phyloP scores from a whole-genome alignment of 257 asterid genomes.

The Solanum chaucha region DNA sequence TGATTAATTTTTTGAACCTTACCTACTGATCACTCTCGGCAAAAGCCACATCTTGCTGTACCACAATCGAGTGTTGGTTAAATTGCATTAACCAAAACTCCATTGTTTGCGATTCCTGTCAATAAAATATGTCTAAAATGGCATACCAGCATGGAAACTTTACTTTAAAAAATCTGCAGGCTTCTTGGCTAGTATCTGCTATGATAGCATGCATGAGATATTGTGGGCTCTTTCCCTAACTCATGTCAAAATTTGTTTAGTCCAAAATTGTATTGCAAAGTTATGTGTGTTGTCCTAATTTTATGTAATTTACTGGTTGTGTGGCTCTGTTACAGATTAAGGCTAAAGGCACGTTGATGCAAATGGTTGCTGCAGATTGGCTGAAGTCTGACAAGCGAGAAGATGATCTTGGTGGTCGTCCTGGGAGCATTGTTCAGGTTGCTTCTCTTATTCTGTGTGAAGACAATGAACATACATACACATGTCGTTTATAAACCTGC shows the following conservation, averaged over 20 bases:
- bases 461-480: not conserved
- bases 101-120: not conserved
- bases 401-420: constrained; percentile 93
- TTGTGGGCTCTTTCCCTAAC: not conserved
- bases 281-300: not conserved
- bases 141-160: not conserved
- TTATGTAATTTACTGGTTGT: constrained; percentile 3
- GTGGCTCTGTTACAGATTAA: constrained; percentile 40
- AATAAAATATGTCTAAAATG: not conserved
- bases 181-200: not conserved
- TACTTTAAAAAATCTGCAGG: not conserved
- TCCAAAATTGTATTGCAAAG: not conserved
- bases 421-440: constrained; percentile 94
- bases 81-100: not conserved
- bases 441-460: not conserved
- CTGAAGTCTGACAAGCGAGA: constrained; percentile 92
- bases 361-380: constrained; percentile 99
- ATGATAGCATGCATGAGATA: not conserved
- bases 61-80: not conserved
- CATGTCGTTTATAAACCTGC: constrained; percentile 12
- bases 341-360: constrained; percentile 87
- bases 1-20: not conserved
- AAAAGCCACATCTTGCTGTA: not conserved
- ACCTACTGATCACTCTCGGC: not conserved
- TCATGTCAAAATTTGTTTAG: not conserved